phyloP scores from a whole-genome alignment of 257 asterid species.

The Eustoma russellianum region DNA sequence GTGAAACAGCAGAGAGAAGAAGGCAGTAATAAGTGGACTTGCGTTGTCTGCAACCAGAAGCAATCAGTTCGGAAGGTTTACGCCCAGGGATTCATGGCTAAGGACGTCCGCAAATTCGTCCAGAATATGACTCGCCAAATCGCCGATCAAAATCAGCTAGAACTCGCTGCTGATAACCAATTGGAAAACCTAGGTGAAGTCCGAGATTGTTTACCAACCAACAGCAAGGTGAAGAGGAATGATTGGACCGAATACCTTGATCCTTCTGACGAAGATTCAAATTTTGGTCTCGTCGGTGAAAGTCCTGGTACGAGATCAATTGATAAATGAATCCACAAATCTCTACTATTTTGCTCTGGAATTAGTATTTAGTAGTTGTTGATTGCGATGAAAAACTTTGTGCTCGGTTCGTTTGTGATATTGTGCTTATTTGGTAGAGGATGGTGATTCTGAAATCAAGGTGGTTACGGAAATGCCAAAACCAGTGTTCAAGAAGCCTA shows the following conservation, averaged over 20 bases:
- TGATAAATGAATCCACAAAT: not conserved
- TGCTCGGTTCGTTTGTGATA: conserved; percentile 2
- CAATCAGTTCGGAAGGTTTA: conserved; percentile 63
- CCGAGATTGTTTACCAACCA: conserved; percentile 5
- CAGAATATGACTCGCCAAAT: conserved; percentile 86
- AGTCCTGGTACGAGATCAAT: conserved; percentile 20
- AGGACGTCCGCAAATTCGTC: conserved; percentile 65
- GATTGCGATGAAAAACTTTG: conserved; percentile 22
- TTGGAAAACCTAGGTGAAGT: conserved; percentile 8
- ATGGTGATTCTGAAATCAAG: conserved; percentile 37
- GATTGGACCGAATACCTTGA: conserved; percentile 81
- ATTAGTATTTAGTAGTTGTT: too few species aligned
- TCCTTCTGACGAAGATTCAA: conserved; percentile 19
- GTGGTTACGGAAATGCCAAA: conserved; percentile 65
- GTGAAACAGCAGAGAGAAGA: conserved; percentile 97
- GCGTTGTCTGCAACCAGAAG: conserved; percentile 85
- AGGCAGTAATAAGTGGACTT: conserved; percentile 79
- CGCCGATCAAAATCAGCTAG: conserved; percentile 28
- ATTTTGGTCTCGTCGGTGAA: conserved; percentile 12
- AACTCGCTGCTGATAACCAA: conserved; percentile 8
- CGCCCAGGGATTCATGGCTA: conserved; percentile 63
- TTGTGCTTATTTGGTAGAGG: conserved; percentile 24
- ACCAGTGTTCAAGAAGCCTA: conserved; percentile 43
- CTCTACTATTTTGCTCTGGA: too few species aligned
- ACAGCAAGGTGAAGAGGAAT: conserved; percentile 30